Base-by-base conservation (phyloP, 345 rosid species). In the Rhodamnia argentea region DNA sequence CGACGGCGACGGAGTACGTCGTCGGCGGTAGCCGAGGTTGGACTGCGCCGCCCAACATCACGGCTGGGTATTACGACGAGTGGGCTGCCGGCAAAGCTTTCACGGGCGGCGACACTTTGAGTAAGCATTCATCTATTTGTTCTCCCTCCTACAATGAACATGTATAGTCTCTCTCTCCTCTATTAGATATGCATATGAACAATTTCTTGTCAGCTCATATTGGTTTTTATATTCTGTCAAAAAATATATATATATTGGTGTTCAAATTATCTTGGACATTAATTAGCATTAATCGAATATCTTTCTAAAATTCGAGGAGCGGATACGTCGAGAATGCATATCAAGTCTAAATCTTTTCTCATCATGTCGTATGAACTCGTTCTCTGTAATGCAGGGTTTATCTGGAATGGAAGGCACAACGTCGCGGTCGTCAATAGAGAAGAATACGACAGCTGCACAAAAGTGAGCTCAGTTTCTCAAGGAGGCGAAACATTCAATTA, bases 361-460 rank as follows among this genome's bases (percentile, higher is more conserved):
- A 15, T 64, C 75, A 37, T 37, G 40, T 37, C 40, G 40, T 3
- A 37, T 37, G 40, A 37, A 37, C 40, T 2, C 40, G 3, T 37
- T 37, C 40, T 37, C 40, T 32, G 4, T 32, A 13, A 0, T 32
- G 40, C 40, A 37, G 90, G 13, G 29, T 90, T 90, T 82, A 85
- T 87, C 42, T 85, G 88, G 90, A 88, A 56, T 8, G 88, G 85
- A 16, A 89, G 78, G 6, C 91, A 91, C 22, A 55, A 83, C 10
- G 86, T 85, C n/a, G 84, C 89, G 5, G 10, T 51, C 22, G 89
- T 85, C 40, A 37, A 37, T 37, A 37, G 3, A 37, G 40, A 37
- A 37, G 40, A 37, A 37, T 37, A 37, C 40, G 40, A 37, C 40
- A 37, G 40, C 40, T 37, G 40, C 40, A 37, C 40, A 37, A 37